Evolutionary conservation across 202 grass and related monocot species (phyloP).

Genomic region (Panicum virgatum): DNA sequence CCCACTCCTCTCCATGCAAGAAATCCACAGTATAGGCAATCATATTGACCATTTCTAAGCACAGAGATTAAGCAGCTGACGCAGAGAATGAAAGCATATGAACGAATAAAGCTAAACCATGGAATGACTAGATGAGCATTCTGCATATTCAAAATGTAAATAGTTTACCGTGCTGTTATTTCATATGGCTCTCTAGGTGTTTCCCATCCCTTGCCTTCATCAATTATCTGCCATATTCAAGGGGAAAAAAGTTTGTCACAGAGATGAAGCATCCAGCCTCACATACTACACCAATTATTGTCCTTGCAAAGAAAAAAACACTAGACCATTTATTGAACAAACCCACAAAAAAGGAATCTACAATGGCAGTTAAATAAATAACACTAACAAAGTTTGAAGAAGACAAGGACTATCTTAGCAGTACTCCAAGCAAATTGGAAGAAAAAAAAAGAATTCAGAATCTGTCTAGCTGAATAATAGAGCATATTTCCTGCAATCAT

Average conservation of each 20-base stretch:
- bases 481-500: constrained; percentile 12
- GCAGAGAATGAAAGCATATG: constrained; percentile 20
- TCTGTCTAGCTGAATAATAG: background rate
- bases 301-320: background rate
- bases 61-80: constrained; percentile 4
- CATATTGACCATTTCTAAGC: background rate
- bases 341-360: constrained; percentile 26
- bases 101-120: constrained; percentile 12
- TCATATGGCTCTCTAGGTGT: constrained; percentile 97
- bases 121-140: background rate
- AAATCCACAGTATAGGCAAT: constrained; percentile 18
- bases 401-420: background rate
- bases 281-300: constrained; percentile 14
- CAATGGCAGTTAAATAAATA: constrained; percentile 2
- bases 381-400: no score
- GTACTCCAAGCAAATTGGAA: background rate
- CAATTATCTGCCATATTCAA: constrained; percentile 59
- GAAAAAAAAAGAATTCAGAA: background rate
- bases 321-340: constrained; percentile 10
- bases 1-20: constrained; percentile 17
- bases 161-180: constrained; percentile 74
- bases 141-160: constrained; percentile 27
- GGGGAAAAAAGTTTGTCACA: constrained; percentile 3
- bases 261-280: constrained; percentile 10
- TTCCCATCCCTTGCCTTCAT: constrained; percentile 96